These are phyloP conservation scores for Botryosphaeria agaves DNA, from an alignment of 2,329 filamentous ascomycete genomes.

Conservation along the genomic window DNA sequence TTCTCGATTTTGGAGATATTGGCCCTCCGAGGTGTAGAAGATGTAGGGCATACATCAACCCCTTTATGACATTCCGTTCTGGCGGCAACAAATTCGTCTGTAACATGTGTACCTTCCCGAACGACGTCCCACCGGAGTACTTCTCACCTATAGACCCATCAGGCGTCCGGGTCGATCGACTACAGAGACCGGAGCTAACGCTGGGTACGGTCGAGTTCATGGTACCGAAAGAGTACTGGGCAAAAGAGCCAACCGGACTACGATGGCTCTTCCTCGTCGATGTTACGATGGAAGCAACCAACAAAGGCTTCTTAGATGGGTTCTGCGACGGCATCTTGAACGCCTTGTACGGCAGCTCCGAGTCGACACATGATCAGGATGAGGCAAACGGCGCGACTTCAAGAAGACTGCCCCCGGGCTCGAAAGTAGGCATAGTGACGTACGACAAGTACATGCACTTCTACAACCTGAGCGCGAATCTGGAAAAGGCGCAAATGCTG, in stretches of 20 bases:
- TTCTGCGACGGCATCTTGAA: slow-evolving; percentile 79
- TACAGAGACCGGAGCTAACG: slow-evolving; percentile 76
- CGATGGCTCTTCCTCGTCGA: slow-evolving; percentile 87
- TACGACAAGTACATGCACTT: slow-evolving; percentile 97
- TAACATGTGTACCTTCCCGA: slow-evolving; percentile 95
- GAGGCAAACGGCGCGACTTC: slow-evolving; percentile 35
- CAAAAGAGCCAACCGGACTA: slow-evolving; percentile 75
- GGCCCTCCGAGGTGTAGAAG: slow-evolving; percentile 83
- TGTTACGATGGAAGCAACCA: slow-evolving; percentile 78
- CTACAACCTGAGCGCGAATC: slow-evolving; percentile 70
- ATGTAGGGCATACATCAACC: slow-evolving; percentile 94
- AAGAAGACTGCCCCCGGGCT: slow-evolving; percentile 51
- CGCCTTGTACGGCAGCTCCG: slow-evolving; percentile 58
- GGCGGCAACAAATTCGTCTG: slow-evolving; percentile 95
- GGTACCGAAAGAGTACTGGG: slow-evolving; percentile 98
- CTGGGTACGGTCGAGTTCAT: slow-evolving; percentile 90
- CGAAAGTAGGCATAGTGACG: slow-evolving; percentile 86
- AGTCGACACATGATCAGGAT: slow-evolving; percentile 29
- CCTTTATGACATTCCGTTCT: slow-evolving; percentile 92
- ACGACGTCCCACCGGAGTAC: slow-evolving; percentile 83
- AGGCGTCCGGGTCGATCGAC: slow-evolving; percentile 71
- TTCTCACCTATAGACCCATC: slow-evolving; percentile 81
- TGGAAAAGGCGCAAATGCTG: slow-evolving; percentile 91
- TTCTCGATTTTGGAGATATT: slow-evolving; percentile 83
- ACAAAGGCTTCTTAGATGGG: slow-evolving; percentile 76